Evolutionary conservation across 2,329 filamentous ascomycete species (phyloP), one percentile per base, ranked within the genome.

Genomic region (Xylaria sp.): DNA sequence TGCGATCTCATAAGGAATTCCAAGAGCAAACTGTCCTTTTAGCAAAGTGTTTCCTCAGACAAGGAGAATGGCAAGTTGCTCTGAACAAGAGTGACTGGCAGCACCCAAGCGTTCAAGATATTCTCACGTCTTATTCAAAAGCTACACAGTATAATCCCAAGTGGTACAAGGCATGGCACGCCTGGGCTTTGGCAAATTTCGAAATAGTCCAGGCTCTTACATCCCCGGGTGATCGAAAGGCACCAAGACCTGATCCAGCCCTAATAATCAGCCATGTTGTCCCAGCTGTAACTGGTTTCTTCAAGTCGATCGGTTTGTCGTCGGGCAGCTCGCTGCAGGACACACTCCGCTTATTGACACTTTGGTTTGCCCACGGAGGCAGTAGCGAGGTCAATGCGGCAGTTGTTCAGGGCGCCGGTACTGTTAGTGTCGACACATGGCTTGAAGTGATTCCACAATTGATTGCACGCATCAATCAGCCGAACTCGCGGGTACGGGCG

Each of bases 81-180:
- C 82, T 97, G 63, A 92, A 97, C 78, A 91, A 92, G 77, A 92
- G 94, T 61, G 91, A 96, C 72, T 99, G 96, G 97, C 90, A 93
- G 72, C 89, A 93, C 71, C 91, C 93, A 9, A 90, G 93, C 72
- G 93, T 97, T 4, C 89, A 92, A 60, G 95, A 98, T 62, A 94
- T 99, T 66, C 84, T 99, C 28, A 87, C 89, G n/a, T 94, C 96
- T 1, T 99, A 98, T 80, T 90, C 90, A 20, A 91, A 94, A 67
- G 97, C 97, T 1, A 99, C 96, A 1, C 91, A 93, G 67, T 97
- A 97, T 81, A 97, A 99, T 78, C 91, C 93, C 40, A 90, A 91
- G 69, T 99, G 95, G 89, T 99, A 99, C 84, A 99, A 99, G 82
- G 96, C 97, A 7, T 99, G 96, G 96, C 96, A 99, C 81, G 93